These are phyloP conservation scores for Camelina neglecta DNA, from an alignment of 345 rosid genomes.

Conservation along the genomic window DNA sequence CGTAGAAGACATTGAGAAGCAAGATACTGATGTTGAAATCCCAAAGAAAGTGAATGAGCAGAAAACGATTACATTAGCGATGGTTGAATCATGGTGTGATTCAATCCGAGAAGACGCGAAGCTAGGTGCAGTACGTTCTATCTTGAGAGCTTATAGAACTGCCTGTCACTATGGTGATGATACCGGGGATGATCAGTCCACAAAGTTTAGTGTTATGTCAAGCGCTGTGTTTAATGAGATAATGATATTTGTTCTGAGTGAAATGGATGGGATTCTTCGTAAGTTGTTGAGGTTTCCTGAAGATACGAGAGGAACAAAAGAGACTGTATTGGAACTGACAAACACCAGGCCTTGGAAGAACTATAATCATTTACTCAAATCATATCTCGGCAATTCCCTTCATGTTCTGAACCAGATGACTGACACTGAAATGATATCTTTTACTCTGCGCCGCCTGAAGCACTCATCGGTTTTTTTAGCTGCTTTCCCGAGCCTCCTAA, in stretches of 20 bases:
- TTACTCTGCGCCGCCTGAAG: constrained; percentile 76
- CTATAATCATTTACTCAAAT: constrained; percentile 83
- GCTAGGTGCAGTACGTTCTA: constrained; percentile 72
- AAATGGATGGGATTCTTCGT: constrained; percentile 88
- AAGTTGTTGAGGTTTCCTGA: constrained; percentile 70
- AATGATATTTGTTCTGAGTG: constrained; percentile 75
- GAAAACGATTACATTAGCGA: constrained; percentile 62
- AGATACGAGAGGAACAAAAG: constrained; percentile 75
- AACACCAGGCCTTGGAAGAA: constrained; percentile 82
- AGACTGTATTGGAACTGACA: constrained; percentile 48
- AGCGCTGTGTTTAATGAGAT: constrained; percentile 84
- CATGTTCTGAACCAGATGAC: constrained; percentile 98
- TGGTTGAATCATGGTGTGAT: constrained; percentile 85
- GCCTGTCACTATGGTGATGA: constrained; percentile 99
- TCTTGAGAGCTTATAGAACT: constrained; percentile 86
- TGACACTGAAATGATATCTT: constrained; percentile 82
- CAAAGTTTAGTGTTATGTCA: constrained; percentile 70
- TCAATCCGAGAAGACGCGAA: constrained; percentile 60
- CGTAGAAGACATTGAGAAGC: constrained; percentile 51
- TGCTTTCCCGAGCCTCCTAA: constrained; percentile 82
- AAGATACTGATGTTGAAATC: constrained; percentile 45
- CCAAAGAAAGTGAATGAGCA: constrained; percentile 49
- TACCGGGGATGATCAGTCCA: constrained; percentile 60
- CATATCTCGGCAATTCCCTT: constrained; percentile 89
- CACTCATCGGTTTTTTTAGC: constrained; percentile 72